Evolutionary conservation across 2,329 filamentous ascomycete genomes (phyloP), one percentile per base, ranked within the genome.

Genomic region (Aspergillus brasiliensis): DNA sequence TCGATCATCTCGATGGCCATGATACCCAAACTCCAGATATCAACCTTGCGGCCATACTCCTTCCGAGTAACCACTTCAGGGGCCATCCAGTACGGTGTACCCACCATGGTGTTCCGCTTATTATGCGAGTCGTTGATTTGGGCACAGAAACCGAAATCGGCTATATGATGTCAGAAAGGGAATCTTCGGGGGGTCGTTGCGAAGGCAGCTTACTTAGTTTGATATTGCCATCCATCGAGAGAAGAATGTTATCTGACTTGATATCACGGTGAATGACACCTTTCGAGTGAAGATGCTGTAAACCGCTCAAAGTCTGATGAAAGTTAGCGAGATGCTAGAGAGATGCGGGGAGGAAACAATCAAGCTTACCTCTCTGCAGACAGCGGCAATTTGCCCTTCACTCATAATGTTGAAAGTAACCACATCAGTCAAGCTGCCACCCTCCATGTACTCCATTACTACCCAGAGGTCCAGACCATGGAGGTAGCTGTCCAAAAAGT

Each of bases 1-100:
- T 98, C 95, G 66, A 99, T 97, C 95, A 99, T 99, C 78, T 99
- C 95, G 71, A 99, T 98, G 7, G 95, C 92, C 95, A 99, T 98
- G 79, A 99, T 99, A 60, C 95, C 95, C 47, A 99, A 82, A 60
- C 91, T 96, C 95, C 95, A 99, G 68, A 99, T 97, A 73, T 99
- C 95, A 57, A 99, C 94, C 78, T 98, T 99, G 64, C 94, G 90
- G 66, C 95, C 95, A 77, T 99, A 99, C 78, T 98, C 95, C 77
- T 98, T 98, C 44, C 93, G 85, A 6, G 92, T 98, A 27, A 99
- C 95, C 21, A 99, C 94, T 78, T 99, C 95, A 3, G 95, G 95
- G 1, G 95, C 95, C 95, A 99, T 99, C 95, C 95, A 99, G 78
- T 99, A 99, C 2, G 95, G 95, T 7, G 95, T 98, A 56, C 95